phyloP scores from a whole-genome alignment of 2,329 filamentous ascomycete species.

The Lasiodiplodia citricola region DNA sequence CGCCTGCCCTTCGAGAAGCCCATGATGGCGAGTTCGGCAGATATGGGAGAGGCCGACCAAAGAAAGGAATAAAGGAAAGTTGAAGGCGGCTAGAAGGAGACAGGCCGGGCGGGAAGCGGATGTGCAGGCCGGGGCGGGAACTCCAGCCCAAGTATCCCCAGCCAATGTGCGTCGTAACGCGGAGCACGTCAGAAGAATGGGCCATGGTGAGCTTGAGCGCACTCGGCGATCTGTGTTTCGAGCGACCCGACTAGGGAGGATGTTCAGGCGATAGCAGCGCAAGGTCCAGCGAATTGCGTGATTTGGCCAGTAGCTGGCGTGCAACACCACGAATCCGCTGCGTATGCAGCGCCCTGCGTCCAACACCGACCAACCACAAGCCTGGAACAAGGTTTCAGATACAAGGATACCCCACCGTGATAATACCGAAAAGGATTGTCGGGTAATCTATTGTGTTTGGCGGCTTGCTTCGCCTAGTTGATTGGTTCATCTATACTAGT shows the following conservation, averaged over 20 bases:
- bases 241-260: conserved; percentile 14
- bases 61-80: neutral
- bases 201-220: conserved; percentile 24
- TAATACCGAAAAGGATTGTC: neutral
- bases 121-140: conserved; percentile 8
- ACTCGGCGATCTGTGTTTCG: conserved; percentile 9
- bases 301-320: conserved; percentile 25
- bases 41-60: neutral
- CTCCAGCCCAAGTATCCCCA: conserved; percentile 10
- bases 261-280: conserved; percentile 8
- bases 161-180: conserved; percentile 19
- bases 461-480: neutral
- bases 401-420: neutral
- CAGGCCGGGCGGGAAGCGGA: conserved; percentile 3
- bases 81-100: neutral
- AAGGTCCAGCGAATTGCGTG: conserved; percentile 25
- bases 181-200: conserved; percentile 26
- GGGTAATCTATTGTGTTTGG: neutral
- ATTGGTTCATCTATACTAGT: neutral
- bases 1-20: conserved; percentile 13
- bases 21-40: conserved; percentile 10
- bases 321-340: conserved; percentile 24
- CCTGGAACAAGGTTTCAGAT: neutral
- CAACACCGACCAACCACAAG: neutral
- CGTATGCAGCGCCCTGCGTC: neutral